Conservation (phyloP, 179 eudicot genomes). For the Silene coronaria region DNA sequence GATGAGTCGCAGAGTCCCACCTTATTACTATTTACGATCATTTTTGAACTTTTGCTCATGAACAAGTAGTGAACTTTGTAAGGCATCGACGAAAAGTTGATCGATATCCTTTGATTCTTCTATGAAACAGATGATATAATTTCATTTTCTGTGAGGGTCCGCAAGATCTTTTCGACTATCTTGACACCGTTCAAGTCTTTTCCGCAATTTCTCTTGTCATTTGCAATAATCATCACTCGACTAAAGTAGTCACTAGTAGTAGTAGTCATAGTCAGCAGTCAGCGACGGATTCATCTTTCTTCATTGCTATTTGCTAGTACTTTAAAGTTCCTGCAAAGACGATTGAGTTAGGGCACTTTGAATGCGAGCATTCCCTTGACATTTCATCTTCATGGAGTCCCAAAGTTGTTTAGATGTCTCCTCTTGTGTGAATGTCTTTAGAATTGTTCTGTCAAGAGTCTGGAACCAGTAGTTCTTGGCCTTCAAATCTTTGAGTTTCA, state of each 20-base stretch:
- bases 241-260: neutral
- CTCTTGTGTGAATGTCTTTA: neutral
- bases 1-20: no score
- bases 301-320: constrained; percentile 1
- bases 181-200: neutral
- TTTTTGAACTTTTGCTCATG: constrained; percentile 4
- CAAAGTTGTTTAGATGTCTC: constrained; percentile 8
- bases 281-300: neutral
- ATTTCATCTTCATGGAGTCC: neutral
- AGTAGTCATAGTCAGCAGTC: no score
- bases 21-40: no score
- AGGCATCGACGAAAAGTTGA: neutral
- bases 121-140: neutral
- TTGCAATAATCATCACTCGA: neutral
- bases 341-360: neutral
- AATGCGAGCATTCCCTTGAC: neutral
- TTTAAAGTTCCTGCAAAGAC: neutral
- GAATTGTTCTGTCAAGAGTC: neutral
- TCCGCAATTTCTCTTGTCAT: no score
- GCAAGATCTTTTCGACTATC: no score
- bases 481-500: constrained; percentile 3
- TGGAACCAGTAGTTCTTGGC: neutral
- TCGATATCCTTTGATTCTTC: constrained; percentile 1
- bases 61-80: neutral
- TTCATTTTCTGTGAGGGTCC: neutral